phyloP scores from a whole-genome alignment of 495 filamentous ascomycete species.

The Aspergillus diversus region DNA sequence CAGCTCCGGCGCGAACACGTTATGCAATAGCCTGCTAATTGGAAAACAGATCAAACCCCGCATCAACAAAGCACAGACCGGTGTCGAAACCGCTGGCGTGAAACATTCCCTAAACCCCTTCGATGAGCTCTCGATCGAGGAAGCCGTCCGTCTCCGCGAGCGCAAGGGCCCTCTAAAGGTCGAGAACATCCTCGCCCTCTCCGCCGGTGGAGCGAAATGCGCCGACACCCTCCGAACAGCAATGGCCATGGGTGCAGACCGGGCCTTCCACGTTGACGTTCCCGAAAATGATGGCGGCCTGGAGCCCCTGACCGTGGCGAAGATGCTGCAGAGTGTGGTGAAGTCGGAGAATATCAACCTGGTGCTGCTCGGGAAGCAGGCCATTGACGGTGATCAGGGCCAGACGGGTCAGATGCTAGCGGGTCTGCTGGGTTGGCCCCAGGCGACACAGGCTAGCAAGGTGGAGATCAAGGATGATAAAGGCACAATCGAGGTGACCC shows the following conservation, averaged over 20 bases:
- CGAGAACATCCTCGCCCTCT: constrained; percentile 86
- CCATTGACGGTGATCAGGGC: constrained; percentile 91
- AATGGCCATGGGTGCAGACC: constrained; percentile 98
- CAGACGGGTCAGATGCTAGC: constrained; percentile 99
- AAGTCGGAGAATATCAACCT: constrained; percentile 83
- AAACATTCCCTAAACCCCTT: constrained; percentile 99
- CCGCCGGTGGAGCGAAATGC: constrained; percentile 84
- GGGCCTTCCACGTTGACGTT: constrained; percentile 80
- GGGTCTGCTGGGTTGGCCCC: constrained; percentile 85
- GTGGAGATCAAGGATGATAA: constrained; percentile 67
- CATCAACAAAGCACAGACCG: constrained; percentile 94
- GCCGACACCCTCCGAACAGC: constrained; percentile 88
- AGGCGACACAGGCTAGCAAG: constrained; percentile 89
- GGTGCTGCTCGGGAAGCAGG: constrained; percentile 94
- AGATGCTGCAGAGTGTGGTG: constrained; percentile 78
- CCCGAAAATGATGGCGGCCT: constrained; percentile 60
- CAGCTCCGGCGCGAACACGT: background rate
- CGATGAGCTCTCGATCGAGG: constrained; percentile 97
- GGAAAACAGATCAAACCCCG: constrained; percentile 83
- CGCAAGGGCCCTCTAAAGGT: constrained; percentile 64
- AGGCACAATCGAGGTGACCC: constrained; percentile 69
- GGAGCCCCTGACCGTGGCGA: constrained; percentile 91
- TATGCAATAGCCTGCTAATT: constrained; percentile 4
- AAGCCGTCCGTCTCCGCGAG: constrained; percentile 91
- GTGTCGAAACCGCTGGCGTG: constrained; percentile 85